Percentiles rank a stretch among this genome's conserved stretches.
Conservation (phyloP, 2,329 filamentous ascomycete genomes). For the Neoscytalidium dimidiatum region DNA sequence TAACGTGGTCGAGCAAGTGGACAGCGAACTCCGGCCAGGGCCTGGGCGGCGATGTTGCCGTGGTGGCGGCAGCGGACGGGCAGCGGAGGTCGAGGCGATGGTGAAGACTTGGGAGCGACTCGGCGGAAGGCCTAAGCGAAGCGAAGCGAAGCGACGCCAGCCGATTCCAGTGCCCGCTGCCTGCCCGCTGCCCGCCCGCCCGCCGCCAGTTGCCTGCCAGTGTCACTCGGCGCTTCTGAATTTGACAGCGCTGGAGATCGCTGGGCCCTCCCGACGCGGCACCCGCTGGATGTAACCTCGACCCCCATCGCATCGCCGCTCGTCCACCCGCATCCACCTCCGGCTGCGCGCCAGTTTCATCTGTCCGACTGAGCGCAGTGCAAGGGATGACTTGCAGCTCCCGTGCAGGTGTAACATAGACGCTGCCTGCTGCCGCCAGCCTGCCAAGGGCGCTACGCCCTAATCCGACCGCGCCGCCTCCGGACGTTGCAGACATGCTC, state of each 20-base stretch:
- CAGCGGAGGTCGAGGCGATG: not conserved
- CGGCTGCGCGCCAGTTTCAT: not conserved
- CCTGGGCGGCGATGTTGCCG: not conserved
- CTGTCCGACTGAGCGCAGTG: slow-evolving; percentile 4
- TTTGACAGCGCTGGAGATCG: slow-evolving; percentile 2
- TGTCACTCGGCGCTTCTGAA: not conserved
- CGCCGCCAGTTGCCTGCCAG: too few relatives aligned
- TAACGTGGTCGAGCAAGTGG: slow-evolving; percentile 12
- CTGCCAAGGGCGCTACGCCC: slow-evolving; percentile 17
- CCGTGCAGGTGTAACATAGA: slow-evolving; percentile 18
- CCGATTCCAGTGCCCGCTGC: not conserved
- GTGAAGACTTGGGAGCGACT: not conserved
- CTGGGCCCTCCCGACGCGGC: slow-evolving; percentile 2
- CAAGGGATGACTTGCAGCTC: slow-evolving; percentile 21
- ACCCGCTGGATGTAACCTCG: slow-evolving; percentile 17
- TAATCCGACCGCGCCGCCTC: slow-evolving; percentile 16
- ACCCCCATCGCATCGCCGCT: slow-evolving; percentile 4
- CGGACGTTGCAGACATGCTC: slow-evolving; percentile 22
- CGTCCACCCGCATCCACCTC: not conserved
- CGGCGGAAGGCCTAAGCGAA: not conserved
- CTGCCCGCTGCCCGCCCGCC: too few relatives aligned
- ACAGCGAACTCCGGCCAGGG: not conserved
- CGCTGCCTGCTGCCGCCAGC: not conserved
- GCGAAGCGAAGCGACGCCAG: not conserved
- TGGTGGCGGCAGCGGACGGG: slow-evolving; percentile 11